Evolutionary conservation across 768 basidiomycete species (phyloP), one percentile per base, ranked within the genome.

Genomic region (Chalciporus sphaerocephalus): DNA sequence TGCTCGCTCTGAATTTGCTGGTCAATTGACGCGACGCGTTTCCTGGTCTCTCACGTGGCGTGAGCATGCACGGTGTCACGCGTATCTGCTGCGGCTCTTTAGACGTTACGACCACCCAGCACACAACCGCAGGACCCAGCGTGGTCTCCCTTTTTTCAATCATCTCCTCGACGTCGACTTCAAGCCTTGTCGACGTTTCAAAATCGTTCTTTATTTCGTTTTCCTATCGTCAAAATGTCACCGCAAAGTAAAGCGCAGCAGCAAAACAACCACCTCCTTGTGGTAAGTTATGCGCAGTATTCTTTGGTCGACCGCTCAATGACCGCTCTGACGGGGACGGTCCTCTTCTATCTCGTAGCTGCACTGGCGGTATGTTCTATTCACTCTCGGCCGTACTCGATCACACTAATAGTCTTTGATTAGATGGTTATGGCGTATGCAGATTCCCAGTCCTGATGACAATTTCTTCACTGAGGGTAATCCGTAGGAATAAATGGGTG

Each of bases 391-490:
- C 6, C 36, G 27, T 21, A 23, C 45, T 20, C 34, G 37, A 40
- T 36, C 30, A 10, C 12, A 32, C 30, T 44, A 23, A 16, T n/a
- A 23, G 32, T 42, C 43, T 22, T 51, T 33, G 17, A 25, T 37
- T 60, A 92, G 89, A 92, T 93, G 91, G 85, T 93, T 54, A 85
- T 93, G 78, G 92, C 88, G 85, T 92, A 74, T 39, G 64, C 45
- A 45, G 57, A 35, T 48, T 60, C 50, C 57, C 42, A 20, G 50
- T 59, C 18, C 48, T 67, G 50, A 8, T 20, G 18, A 23, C 47
- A 34, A 51, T 48, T 30, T 49, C 40, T 43, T 32, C n/a, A 51
- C 46, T 57, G 35, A 49, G 32, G 12, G 20, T 18, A 28, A 33
- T 11, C 21, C 46, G 2, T 65, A 91, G 88, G 30, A 92, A 92